Evolutionary conservation across 129 eudicot genomes (phyloP), one percentile per base, ranked within the genome.

Genomic region (Pseudognaphalium luteoalbum): DNA sequence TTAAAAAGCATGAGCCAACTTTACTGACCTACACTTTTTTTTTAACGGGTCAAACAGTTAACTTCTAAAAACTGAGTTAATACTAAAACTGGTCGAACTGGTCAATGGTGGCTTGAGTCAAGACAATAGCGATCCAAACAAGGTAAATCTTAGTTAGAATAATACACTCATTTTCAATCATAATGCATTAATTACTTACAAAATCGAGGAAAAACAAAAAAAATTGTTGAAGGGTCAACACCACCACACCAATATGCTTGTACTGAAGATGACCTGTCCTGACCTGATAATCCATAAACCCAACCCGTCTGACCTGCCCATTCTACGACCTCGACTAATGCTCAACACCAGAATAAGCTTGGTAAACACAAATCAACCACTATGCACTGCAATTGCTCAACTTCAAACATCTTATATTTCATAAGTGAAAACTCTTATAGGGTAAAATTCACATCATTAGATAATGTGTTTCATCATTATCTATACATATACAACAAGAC

Each of bases 391-490:
- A 75, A 75, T 63, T 41, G 66, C 81, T 71, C 74, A 65, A 63
- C 74, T 64, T 71, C 79, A 82, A 81, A 78, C 75, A 72, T 77
- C 75, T 77, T 44, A 78, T 78, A 72, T 39, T 60, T 57, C 70
- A 63, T 67, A 61, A 82, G n/a, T 19, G 60, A 69, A 61, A 81
- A 75, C 72, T 81, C 57, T 64, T 66, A 65, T 41, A 72, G 42
- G 66, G 82, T 80, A 65, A 72, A 77, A 78, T 66, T 70, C 82
- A 82, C 80, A 77, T 82, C 74, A 47, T 34, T 6, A 19, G 30
- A 71, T n/a, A 63, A 22, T 21, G 73, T 21, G 68, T 82, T 72
- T 76, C 66, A 82, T 71, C 76, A 77, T 64, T 57, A 77, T 15
- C 82, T 77, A 71, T 77, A 77, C 79, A 71, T 71, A 74, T 81